These are phyloP conservation scores for Euphorbia tirucalli DNA, from an alignment of 345 rosid genomes.

Conservation along the genomic window DNA sequence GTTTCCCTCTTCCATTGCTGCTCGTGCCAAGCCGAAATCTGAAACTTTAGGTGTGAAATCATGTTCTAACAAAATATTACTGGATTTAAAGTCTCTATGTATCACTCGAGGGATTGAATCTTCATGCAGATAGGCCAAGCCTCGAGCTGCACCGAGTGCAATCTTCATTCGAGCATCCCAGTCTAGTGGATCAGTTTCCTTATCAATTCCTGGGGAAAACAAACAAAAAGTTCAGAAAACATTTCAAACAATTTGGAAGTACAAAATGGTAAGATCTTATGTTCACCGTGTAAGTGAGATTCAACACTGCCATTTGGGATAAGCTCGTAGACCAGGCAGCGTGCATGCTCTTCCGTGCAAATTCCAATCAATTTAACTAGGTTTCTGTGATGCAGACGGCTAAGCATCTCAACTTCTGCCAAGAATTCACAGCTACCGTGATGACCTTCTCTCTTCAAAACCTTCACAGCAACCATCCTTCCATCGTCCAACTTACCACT, in stretches of 20 bases:
- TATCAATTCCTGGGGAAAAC: conserved; percentile 46
- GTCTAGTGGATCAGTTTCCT: conserved; percentile 48
- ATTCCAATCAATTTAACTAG: conserved; percentile 62
- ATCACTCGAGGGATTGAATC: conserved; percentile 73
- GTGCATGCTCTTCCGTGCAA: conserved; percentile 44
- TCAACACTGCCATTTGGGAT: conserved; percentile 71
- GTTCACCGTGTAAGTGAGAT: conserved; percentile 63
- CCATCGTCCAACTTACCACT: conserved; percentile 53
- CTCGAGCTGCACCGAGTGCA: conserved; percentile 79
- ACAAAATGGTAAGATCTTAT: neutral
- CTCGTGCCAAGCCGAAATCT: conserved; percentile 75
- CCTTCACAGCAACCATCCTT: conserved; percentile 68
- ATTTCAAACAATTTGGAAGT: neutral
- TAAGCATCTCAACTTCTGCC: conserved; percentile 77
- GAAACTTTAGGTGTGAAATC: conserved; percentile 74
- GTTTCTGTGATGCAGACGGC: conserved; percentile 78
- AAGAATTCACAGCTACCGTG: conserved; percentile 66
- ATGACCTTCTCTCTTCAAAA: conserved; percentile 57
- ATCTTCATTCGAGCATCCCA: conserved; percentile 75
- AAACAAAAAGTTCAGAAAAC: conserved; percentile 10
- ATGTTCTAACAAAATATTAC: conserved; percentile 68
- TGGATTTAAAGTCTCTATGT: conserved; percentile 72
- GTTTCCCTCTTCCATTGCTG: conserved; percentile 60
- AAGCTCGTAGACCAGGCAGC: conserved; percentile 69
- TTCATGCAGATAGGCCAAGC: conserved; percentile 75